Base-by-base conservation (phyloP, 768 basidiomycete genomes). In the Hericium alpestre region DNA sequence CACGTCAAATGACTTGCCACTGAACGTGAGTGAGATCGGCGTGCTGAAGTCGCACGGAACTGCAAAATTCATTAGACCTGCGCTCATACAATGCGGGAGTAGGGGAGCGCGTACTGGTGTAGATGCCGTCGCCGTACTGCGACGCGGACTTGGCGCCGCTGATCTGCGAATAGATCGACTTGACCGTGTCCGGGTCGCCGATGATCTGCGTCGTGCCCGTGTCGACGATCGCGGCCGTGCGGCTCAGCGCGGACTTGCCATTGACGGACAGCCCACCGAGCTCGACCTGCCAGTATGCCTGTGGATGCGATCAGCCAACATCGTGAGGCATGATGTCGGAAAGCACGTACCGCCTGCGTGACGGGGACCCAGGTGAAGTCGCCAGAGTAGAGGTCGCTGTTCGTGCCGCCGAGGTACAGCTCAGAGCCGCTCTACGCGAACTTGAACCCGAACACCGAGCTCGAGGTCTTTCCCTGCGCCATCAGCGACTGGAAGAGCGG, bases 391-490 rank as follows among this genome's bases (percentile, higher is more conserved):
- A 56, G 59, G 4, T 49, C 15, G 46, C n/a, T 23, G 38, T 62
- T 62, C n/a, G 54, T 56, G 4, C 61, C 61, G 25, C 61, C 61
- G 38, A 61, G n/a, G 49, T 32, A 51, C 25, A 62, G 59, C 56
- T 59, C 79, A n/a, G 78, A 73, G 22, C 70, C 73, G 11, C 66
- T 64, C 16, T 68, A 25, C 11, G 74, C 63, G 47, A 83, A 69
- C 59, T 78, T 77, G 62, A 83, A 74, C 23, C 74, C 72, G 60
- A 83, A 82, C 57, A 73, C 68, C 43, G 72, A 63, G 27, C 72
- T 62, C 7, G 69, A 57, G 1, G 72, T 64, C 38, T 60, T 57
- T 13, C 66, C 67, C 48, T 76, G 69, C 8, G 68, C 62, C 16
- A 77, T 58, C 40, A 81, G 73, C 20, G 74, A 76, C 54, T 79